Evolutionary conservation across 2,329 filamentous ascomycete genomes (phyloP), one percentile per base, ranked within the genome.

Genomic region (Periglandula ipomoeae): DNA sequence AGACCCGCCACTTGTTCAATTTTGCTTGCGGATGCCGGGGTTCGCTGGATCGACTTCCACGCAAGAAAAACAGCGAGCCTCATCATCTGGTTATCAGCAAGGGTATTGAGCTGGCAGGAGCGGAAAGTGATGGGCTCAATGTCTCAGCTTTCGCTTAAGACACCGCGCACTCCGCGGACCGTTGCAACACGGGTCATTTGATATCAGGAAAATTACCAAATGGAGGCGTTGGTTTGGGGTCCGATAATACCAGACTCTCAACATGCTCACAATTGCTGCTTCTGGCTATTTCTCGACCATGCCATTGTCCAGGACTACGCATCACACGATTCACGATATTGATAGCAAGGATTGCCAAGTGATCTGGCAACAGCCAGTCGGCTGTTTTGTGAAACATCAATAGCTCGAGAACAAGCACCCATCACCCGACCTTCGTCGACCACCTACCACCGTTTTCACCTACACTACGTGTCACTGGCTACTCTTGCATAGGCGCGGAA

Each of bases 361-460:
- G 30, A 32, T 32, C 30, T 32, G 22, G 22, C 39, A 22, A 30
- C 26, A 26, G 43, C 32, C 43, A 37, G 43, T 37, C 43, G 30
- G 43, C 27, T 22, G 9, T 8, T 30, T 40, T 23, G 19, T n/a
- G 35, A 22, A 37, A 11, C n/a, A 13, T 20, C 40, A 44, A 27
- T 46, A 35, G 48, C 34, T 38, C 42, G 42, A 35, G 22, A n/a
- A 38, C 27, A 23, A 26, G 35, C 39, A 44, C 24, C 43, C 48
- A 42, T 50, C 40, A 50, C 17, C 40, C 32, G 49, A 44, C 49
- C 44, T 19, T 24, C 23, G 27, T 20, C n/a, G 32, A 32, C 41
- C 13, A 40, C 43, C 43, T 45, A 35, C 50, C 46, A 51, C 46
- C 50, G 46, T 45, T 49, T 37, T 32, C n/a, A 46, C 50, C 46